Evolutionary conservation across 176 grass and related monocot genomes (phyloP).

Genomic region (Lolium perenne): DNA sequence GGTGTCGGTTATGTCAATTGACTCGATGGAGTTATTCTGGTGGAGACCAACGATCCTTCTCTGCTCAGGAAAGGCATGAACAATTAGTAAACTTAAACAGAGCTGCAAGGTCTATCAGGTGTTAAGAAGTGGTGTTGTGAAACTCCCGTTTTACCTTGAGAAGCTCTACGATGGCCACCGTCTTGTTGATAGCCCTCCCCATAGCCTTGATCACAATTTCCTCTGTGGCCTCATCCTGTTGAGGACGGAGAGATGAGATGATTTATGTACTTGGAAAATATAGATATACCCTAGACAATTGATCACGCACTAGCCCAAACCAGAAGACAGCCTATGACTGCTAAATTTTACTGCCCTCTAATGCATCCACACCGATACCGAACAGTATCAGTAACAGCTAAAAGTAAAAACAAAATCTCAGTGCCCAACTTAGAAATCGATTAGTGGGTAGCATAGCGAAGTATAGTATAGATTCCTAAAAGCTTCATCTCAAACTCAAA

Average conservation of each 20-base stretch:
- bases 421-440: neutral
- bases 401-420: neutral
- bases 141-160: slow-evolving; percentile 52
- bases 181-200: slow-evolving; percentile 79
- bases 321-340: neutral
- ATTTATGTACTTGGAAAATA: neutral
- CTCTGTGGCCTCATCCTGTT: slow-evolving; percentile 49
- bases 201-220: slow-evolving; percentile 74
- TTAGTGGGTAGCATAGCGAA: neutral
- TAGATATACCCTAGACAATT: neutral
- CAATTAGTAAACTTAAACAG: neutral
- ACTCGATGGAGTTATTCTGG: slow-evolving; percentile 65
- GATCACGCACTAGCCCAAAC: neutral
- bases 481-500: neutral
- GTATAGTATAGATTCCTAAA: slow-evolving; percentile 6
- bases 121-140: neutral
- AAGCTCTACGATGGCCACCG: slow-evolving; percentile 65
- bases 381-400: neutral
- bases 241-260: neutral
- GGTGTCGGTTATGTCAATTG: slow-evolving; percentile 71
- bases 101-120: neutral
- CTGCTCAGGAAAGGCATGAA: slow-evolving; percentile 36
- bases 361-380: neutral
- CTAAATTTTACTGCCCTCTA: neutral
- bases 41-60: slow-evolving; percentile 75